Evolutionary conservation across 352 stramenopile genomes (phyloP).

Genomic region (Phytophthora quininea): DNA sequence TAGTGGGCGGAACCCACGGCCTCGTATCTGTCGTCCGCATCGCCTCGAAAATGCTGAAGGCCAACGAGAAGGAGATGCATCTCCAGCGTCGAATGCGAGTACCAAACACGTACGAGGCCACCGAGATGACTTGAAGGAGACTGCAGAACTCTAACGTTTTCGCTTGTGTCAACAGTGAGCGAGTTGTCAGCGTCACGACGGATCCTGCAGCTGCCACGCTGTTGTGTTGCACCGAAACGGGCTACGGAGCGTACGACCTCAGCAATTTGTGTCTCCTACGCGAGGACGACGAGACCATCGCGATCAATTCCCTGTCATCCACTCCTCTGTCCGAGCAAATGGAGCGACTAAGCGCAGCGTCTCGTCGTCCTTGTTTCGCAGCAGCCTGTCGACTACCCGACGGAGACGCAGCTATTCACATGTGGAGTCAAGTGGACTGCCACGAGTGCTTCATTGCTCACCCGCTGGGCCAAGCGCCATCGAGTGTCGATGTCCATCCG

Average conservation of each 20-base stretch:
- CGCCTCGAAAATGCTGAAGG: conserved; percentile 56
- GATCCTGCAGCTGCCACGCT: conserved; percentile 57
- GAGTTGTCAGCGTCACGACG: conserved; percentile 48
- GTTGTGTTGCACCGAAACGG: conserved; percentile 63
- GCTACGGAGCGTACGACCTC: conserved; percentile 74
- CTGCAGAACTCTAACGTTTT: neutral
- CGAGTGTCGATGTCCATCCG: conserved; percentile 67
- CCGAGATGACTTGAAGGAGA: too few species aligned
- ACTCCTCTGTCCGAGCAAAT: conserved; percentile 53
- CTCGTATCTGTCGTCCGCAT: conserved; percentile 67
- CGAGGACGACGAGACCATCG: conserved; percentile 64
- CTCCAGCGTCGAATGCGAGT: conserved; percentile 67
- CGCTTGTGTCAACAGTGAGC: conserved; percentile 34
- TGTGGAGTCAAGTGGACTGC: conserved; percentile 67
- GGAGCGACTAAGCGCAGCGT: conserved; percentile 47
- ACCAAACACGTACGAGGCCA: conserved; percentile 45
- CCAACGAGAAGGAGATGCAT: conserved; percentile 72
- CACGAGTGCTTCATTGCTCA: conserved; percentile 69
- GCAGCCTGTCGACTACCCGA: conserved; percentile 44
- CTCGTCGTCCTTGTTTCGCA: conserved; percentile 53
- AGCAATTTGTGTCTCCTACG: conserved; percentile 73
- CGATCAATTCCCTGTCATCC: conserved; percentile 46
- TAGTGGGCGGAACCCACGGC: conserved; percentile 62
- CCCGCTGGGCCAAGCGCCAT: conserved; percentile 46
- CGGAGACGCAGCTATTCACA: conserved; percentile 51